Evolutionary conservation across 164 flowering plant species (phyloP).

Genomic region (Magnolia changhungtana): DNA sequence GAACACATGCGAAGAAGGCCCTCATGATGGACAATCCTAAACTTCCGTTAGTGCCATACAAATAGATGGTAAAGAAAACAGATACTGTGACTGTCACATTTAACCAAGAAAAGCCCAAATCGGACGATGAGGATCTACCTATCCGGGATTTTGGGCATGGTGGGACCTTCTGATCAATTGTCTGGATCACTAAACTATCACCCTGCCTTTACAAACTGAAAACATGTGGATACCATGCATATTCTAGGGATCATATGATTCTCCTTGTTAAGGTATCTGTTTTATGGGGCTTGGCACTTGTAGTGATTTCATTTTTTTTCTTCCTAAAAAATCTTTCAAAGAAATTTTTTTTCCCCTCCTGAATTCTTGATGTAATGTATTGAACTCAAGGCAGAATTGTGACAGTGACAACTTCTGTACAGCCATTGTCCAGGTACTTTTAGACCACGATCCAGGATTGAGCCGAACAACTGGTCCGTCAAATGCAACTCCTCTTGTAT

Average conservation of each 20-base stretch:
- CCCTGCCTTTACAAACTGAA: background rate
- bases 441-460: conserved; percentile 58
- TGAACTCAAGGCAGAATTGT: background rate
- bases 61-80: background rate
- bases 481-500: conserved; percentile 73
- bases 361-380: background rate
- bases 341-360: background rate
- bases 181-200: background rate
- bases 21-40: no score
- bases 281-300: background rate
- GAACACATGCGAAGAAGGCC: no score
- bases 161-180: no score
- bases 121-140: no score
- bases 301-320: no score
- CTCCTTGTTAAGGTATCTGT: background rate
- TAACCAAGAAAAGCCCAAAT: background rate
- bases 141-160: background rate
- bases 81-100: background rate
- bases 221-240: background rate
- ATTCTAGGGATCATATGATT: background rate
- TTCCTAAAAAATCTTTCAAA: background rate
- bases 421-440: conserved; percentile 70
- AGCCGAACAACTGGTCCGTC: conserved; percentile 62
- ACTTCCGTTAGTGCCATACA: no score
- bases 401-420: conserved; percentile 25